Base-by-base conservation (phyloP, 345 rosid species). In the Eutrema heterophyllum region DNA sequence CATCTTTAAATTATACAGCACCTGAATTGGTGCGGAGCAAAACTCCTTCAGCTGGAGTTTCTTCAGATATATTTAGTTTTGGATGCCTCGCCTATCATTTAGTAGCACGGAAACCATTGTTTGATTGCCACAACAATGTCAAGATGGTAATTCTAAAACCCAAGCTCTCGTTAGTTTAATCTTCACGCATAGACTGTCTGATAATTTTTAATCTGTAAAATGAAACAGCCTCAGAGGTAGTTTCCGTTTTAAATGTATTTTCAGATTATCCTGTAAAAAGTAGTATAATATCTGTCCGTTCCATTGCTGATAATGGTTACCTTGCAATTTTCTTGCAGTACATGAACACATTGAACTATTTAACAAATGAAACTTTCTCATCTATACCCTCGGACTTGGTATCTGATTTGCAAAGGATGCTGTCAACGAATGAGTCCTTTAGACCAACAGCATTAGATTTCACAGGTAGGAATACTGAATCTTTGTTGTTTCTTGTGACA, bases 401-500 rank as follows among this genome's bases (percentile, higher is more conserved):
- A 75, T 83, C 96, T 64, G 97, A 94, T 68, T 80, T 94, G 78
- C 93, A 85, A 79, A 82, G 87, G 82, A 94, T 94, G 98, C 88
- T 92, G 27, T 91, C 97, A 51, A 71, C 74, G 74, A 92, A 89
- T 60, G 97, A 89, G 68, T 87, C 96, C 78, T 78, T 73, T 54
- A 87, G 98, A 84, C 98, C 92, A 33, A 83, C 97, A 16, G 97
- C 97, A 48, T 36, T 89, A 81, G 93, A 91, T 82, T 94, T 94
- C 78, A 91, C 97, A 73, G 95, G 98, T 94, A 72, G 66, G 69
- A 70, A 24, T 33, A 44, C 59, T 21, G 65, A 52, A 43, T 50
- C 52, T 12, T 72, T 27, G 8, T 15, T 50, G 30, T 59, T 67
- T 75, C 33, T 49, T 41, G 54, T 48, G 73, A 51, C 33, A 43